Percentiles rank a stretch among this genome's conserved stretches.
phyloP scores from a whole-genome alignment of 495 filamentous ascomycete genomes.

The Hypomontagnella monticulosa region DNA sequence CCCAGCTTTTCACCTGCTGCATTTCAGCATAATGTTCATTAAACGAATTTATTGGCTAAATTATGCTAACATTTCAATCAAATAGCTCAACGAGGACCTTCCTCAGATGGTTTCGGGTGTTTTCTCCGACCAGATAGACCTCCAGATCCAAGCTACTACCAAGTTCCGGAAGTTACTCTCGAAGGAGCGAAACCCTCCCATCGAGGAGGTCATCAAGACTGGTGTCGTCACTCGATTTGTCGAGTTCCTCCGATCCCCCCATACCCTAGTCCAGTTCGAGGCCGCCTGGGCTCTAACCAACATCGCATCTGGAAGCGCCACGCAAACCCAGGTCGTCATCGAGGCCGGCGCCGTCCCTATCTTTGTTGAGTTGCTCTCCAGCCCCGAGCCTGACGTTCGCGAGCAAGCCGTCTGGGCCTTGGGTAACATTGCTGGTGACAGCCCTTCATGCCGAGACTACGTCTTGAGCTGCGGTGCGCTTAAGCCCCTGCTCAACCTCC shows the following conservation, averaged over 20 bases:
- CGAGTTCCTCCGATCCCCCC: slow-evolving; percentile 96
- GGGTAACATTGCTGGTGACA: slow-evolving; percentile 99
- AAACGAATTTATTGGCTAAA: slow-evolving; percentile 26
- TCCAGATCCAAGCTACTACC: slow-evolving; percentile 98
- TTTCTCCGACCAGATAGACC: slow-evolving; percentile 98
- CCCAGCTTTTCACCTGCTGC: not conserved
- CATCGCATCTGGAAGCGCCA: slow-evolving; percentile 96
- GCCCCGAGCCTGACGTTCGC: slow-evolving; percentile 96
- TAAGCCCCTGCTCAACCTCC: slow-evolving; percentile 83
- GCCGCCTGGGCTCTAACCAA: slow-evolving; percentile 99
- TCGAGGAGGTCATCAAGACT: slow-evolving; percentile 99
- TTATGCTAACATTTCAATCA: slow-evolving; percentile 46
- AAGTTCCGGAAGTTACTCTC: slow-evolving; percentile 98
- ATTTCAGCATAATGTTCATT: slow-evolving; percentile 11
- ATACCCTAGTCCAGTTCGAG: slow-evolving; percentile 99
- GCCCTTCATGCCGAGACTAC: slow-evolving; percentile 95
- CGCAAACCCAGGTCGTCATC: slow-evolving; percentile 98
- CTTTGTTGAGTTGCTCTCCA: slow-evolving; percentile 93
- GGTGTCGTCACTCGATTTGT: slow-evolving; percentile 98
- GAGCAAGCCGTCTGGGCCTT: slow-evolving; percentile 99
- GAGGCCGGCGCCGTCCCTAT: slow-evolving; percentile 98
- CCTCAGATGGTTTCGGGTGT: slow-evolving; percentile 98
- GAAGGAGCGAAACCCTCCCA: slow-evolving; percentile 99
- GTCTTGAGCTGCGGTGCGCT: slow-evolving; percentile 91
- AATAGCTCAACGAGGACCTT: slow-evolving; percentile 94